Evolutionary conservation across 1,284 basidiomycete genomes (phyloP), one percentile per base, ranked within the genome.

Genomic region (Cryptococcus floricola): DNA sequence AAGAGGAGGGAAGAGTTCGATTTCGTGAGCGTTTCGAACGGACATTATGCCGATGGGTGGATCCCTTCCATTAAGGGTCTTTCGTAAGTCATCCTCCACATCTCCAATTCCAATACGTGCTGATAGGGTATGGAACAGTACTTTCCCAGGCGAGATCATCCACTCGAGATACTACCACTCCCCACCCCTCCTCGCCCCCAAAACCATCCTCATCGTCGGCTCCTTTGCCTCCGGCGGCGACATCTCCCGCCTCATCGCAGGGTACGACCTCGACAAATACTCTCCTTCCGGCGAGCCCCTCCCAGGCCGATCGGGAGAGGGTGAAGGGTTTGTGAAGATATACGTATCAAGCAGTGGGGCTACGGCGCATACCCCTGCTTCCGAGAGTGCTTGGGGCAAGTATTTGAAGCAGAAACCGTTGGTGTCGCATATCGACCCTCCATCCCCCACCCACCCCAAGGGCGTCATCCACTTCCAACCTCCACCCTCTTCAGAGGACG

Each of bases 151-250:
- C 5, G 37, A 69, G 39, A 61, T 81, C 6, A 19, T 77, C 28
- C 81, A 83, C 63, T 74, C 75, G 0, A 67, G 79, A 8, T 81
- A 77, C 77, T 82, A 78, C 59, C 69, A 79, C 14, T 65, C 65
- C 4, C 75, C 80, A 0, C 55, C 68, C 0, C 58, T 64, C 14
- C 68, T 64, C 54, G 19, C 74, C 43, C 67, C 63, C 16, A 61
- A 78, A 64, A 77, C 66, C 1, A 76, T 82, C 6, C 68, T 83
- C 23, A 78, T 83, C 0, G 77, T 82, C 7, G 81, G 81, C 6
- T 80, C 79, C 31, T 76, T 73, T n/a, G 77, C 77, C 4, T 80
- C 78, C 0, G 81, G 81, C 0, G 78, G 78, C 16, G 81, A 82
- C 58, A 77, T 82, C 27, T 75, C 78, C 0, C 70, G 81, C n/a